These are phyloP conservation scores for Calycina marina DNA, from an alignment of 2,329 filamentous ascomycete species.

Conservation along the genomic window DNA sequence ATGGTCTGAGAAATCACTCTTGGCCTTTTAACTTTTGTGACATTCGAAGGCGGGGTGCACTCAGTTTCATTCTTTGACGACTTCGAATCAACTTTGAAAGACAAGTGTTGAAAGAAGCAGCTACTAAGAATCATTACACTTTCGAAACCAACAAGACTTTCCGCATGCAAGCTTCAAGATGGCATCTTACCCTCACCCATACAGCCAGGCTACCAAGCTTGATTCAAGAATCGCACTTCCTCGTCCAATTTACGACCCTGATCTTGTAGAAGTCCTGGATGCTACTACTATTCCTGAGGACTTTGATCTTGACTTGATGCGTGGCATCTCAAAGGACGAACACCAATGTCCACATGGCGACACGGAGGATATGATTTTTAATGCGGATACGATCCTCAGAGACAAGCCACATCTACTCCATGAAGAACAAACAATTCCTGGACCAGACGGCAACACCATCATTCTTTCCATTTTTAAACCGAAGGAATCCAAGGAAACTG, in stretches of 20 bases:
- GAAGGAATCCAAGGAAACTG: constrained; percentile 1
- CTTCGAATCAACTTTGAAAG: no score
- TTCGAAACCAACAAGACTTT: no score
- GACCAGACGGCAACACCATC: constrained; percentile 3
- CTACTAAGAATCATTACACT: no score
- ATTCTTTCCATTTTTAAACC: constrained; percentile 5
- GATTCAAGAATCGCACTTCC: constrained; percentile 3
- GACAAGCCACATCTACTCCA: constrained; percentile 2
- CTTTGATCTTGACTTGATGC: constrained; percentile 3
- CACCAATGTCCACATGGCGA: no score
- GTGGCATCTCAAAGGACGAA: constrained; percentile 1
- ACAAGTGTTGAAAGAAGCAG: no score
- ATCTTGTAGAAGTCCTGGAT: constrained; percentile 1
- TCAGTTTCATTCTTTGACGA: no score
- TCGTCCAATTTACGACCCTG: constrained; percentile 3
- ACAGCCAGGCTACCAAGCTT: constrained; percentile 1
- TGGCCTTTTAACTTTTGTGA: no score
- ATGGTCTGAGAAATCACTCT: no score
- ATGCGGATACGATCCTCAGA: constrained; percentile 3
- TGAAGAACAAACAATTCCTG: constrained; percentile 2
- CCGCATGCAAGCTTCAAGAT: no score
- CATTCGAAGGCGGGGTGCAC: no score
- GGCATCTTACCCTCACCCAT: constrained; percentile 2
- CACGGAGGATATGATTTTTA: not conserved
- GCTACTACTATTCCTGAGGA: constrained; percentile 1